phyloP scores from a whole-genome alignment of 164 flowering plant species.

The grape (Vitis vinifera) region ASM3070453v1 NC_081812.1:19375501-19376000 shows the following conservation, averaged over 20 bases:
- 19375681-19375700: slow-evolving; percentile 54
- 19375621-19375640: background rate
- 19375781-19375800: slow-evolving; percentile 95
- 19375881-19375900: slow-evolving; percentile 67
- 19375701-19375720: slow-evolving; percentile 56
- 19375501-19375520: background rate
- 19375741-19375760: slow-evolving; percentile 77
- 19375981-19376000: slow-evolving; percentile 87
- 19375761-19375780: slow-evolving; percentile 87
- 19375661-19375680: slow-evolving; percentile 48
- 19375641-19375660: slow-evolving; percentile 33
- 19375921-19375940: slow-evolving; percentile 81
- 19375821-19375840: slow-evolving; percentile 96
- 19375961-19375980: slow-evolving; percentile 91
- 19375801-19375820: slow-evolving; percentile 96
- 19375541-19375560: background rate
- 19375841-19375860: slow-evolving; percentile 90
- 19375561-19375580: too few relatives aligned
- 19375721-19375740: slow-evolving; percentile 65
- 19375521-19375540: background rate
- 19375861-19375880: slow-evolving; percentile 77
- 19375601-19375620: background rate
- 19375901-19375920: slow-evolving; percentile 82
- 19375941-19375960: slow-evolving; percentile 83
- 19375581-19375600: too few relatives aligned